Percentiles rank a stretch among this genome's conserved stretches.
phyloP scores from a whole-genome alignment of 2,329 filamentous ascomycete genomes.

The Sclerotinia glacialis region DNA sequence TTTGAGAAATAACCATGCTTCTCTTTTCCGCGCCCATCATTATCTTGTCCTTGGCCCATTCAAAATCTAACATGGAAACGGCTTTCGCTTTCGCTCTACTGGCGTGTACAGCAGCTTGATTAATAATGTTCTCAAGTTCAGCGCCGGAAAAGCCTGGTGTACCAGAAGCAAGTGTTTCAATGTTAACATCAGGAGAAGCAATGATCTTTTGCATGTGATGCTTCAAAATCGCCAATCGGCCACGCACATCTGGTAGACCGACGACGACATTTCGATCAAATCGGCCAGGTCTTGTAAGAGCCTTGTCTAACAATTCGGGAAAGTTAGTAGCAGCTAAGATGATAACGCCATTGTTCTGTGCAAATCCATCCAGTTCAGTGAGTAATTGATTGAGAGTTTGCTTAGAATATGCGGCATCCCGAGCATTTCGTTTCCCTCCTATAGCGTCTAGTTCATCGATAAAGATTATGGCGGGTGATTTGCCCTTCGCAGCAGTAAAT shows the following conservation, averaged over 20 bases:
- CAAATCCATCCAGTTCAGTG: constrained; percentile 95
- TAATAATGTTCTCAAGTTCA: constrained; percentile 94
- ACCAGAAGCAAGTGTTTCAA: constrained; percentile 78
- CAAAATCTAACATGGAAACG: constrained; percentile 77
- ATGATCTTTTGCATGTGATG: constrained; percentile 94
- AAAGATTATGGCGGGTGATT: constrained; percentile 91
- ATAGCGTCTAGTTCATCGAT: constrained; percentile 94
- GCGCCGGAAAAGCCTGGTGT: constrained; percentile 92
- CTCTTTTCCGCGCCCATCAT: constrained; percentile 93
- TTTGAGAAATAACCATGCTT: constrained; percentile 84
- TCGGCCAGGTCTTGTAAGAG: constrained; percentile 86
- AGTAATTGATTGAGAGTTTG: constrained; percentile 97
- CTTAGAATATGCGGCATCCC: constrained; percentile 92
- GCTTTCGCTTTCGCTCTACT: constrained; percentile 77
- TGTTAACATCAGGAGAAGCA: constrained; percentile 73
- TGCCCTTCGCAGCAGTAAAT: constrained; percentile 77
- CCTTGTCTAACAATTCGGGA: constrained; percentile 90
- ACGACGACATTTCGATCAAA: constrained; percentile 94
- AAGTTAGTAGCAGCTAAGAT: constrained; percentile 97
- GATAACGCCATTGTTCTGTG: constrained; percentile 90
- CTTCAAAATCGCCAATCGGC: constrained; percentile 86
- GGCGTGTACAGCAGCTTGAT: constrained; percentile 92
- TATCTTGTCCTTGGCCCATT: constrained; percentile 98
- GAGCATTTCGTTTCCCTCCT: constrained; percentile 86
- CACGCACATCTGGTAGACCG: constrained; percentile 85